Evolutionary conservation across 1,139 yeast genomes (phyloP).

Genomic region (Yamadazyma atlantica): DNA sequence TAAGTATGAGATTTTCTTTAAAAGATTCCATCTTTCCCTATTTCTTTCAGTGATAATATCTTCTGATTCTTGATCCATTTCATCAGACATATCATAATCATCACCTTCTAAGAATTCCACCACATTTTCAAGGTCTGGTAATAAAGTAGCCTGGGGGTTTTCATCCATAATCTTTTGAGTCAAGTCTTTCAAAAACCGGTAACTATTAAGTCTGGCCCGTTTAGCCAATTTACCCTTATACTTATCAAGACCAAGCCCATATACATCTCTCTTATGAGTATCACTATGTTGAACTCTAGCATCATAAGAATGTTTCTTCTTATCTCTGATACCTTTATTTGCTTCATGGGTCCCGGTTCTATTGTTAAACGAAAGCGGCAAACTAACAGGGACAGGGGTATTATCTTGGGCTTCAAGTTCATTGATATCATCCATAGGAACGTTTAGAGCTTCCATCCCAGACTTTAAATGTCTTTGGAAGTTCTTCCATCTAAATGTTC

Average conservation of each 20-base stretch:
- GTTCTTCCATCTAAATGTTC: conserved; percentile 51
- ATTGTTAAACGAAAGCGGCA: conserved; percentile 75
- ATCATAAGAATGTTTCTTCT: conserved; percentile 77
- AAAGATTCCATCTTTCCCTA: conserved; percentile 63
- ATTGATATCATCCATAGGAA: conserved; percentile 26
- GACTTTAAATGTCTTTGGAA: conserved; percentile 24
- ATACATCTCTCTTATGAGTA: conserved; percentile 68
- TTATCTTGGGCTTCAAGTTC: conserved; percentile 29
- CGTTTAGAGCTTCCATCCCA: conserved; percentile 21
- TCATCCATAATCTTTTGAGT: conserved; percentile 47
- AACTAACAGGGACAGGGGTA: conserved; percentile 33
- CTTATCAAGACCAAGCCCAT: conserved; percentile 71
- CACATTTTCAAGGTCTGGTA: conserved; percentile 62
- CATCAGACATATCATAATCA: conserved; percentile 34
- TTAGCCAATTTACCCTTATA: conserved; percentile 47
- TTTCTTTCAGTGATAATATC: conserved; percentile 44
- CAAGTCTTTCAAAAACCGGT: conserved; percentile 54
- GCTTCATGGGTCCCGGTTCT: conserved; percentile 77
- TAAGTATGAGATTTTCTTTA: conserved; percentile 67
- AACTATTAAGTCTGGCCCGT: conserved; percentile 53
- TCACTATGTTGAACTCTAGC: conserved; percentile 71
- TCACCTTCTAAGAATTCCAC: conserved; percentile 52
- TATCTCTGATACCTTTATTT: conserved; percentile 80
- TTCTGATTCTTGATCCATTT: conserved; percentile 44
- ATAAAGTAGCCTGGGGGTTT: conserved; percentile 38